Conservation (phyloP, 495 filamentous ascomycete genomes). For the Aspergillus cavernicola region DNA sequence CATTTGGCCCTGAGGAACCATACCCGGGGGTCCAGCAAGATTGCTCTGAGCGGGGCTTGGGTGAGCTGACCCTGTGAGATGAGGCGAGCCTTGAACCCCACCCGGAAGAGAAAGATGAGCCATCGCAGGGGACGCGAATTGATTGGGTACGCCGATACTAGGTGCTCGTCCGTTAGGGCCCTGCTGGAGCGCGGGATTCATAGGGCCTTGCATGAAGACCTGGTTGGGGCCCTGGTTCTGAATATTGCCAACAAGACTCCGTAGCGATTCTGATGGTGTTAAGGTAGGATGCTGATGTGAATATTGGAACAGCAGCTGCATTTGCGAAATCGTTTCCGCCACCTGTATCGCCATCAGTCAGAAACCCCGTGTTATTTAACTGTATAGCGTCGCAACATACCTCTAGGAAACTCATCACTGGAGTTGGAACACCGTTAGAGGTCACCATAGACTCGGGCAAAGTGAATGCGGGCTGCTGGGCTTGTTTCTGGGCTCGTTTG, state of each 20-base stretch:
- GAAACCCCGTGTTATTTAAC: no score
- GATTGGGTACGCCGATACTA: conserved; percentile 33
- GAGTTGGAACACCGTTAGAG: conserved; percentile 51
- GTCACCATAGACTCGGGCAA: conserved; percentile 64
- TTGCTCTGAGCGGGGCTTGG: conserved; percentile 45
- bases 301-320: conserved; percentile 63
- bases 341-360: conserved; percentile 49
- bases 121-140: conserved; percentile 52
- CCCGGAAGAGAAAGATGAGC: conserved; percentile 46
- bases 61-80: conserved; percentile 43
- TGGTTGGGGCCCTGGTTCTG: conserved; percentile 32
- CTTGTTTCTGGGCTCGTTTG: conserved; percentile 55
- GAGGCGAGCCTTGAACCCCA: conserved; percentile 39
- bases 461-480: conserved; percentile 43
- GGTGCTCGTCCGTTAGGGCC: conserved; percentile 30
- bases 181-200: conserved; percentile 41
- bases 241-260: conserved; percentile 52
- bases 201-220: conserved; percentile 25
- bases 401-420: conserved; percentile 67
- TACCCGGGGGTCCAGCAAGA: conserved; percentile 46
- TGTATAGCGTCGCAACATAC: conserved; percentile 42
- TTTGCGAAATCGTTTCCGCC: conserved; percentile 70
- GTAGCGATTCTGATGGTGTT: conserved; percentile 57
- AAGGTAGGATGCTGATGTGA: conserved; percentile 55
- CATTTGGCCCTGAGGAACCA: conserved; percentile 70